Conservation (phyloP, 1,284 basidiomycete genomes). For the Ganoderma lingzhi region DNA sequence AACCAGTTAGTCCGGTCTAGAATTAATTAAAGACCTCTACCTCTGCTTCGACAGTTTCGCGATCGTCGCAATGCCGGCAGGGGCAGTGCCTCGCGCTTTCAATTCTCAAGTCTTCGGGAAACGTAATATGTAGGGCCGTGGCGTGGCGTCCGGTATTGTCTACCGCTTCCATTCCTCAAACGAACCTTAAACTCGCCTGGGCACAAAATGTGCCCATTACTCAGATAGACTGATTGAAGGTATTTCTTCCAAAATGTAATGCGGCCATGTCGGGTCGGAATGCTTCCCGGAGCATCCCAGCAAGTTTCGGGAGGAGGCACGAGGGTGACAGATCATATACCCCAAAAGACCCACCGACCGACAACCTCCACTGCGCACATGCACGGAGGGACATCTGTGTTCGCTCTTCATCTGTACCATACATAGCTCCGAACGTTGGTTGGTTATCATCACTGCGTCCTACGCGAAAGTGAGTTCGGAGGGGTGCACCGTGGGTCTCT, state of each 20-base stretch:
- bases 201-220: neutral
- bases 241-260: neutral
- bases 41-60: neutral
- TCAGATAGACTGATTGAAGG: neutral
- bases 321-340: neutral
- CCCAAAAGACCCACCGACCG: neutral
- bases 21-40: neutral
- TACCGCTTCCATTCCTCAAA: neutral
- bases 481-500: neutral
- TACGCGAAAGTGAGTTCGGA: neutral
- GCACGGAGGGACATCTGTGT: neutral
- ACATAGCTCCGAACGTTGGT: neutral
- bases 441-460: neutral
- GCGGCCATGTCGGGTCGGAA: neutral
- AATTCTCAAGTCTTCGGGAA: neutral
- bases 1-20: neutral
- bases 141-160: neutral
- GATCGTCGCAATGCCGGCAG: conserved; percentile 2
- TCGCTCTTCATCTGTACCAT: neutral
- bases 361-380: neutral
- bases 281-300: neutral
- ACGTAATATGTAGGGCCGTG: neutral
- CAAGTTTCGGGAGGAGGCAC: neutral
- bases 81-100: neutral
- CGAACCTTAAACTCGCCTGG: neutral